Evolutionary conservation across 257 asterid genomes (phyloP), one percentile per base, ranked within the genome.

Genomic region (Asclepias syriaca): DNA sequence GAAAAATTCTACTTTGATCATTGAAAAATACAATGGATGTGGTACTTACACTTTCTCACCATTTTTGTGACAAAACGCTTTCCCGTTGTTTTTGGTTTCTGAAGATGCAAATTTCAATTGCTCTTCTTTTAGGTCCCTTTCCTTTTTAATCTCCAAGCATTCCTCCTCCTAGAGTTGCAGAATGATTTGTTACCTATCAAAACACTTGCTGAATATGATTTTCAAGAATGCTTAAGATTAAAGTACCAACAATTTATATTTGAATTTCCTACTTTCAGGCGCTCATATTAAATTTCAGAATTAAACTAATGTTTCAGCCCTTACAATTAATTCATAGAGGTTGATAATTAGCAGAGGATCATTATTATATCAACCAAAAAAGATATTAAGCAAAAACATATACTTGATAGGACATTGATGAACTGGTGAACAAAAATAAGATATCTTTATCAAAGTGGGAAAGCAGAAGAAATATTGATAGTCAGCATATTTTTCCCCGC

Each of bases 121-220:
- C 85, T 84, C 82, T 86, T 84, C 86, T 79, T 86, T 86, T 72
- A 78, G 78, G 68, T 78, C 87, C 65, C 83, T 82, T 78, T 80
- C 88, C 79, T 74, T 85, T 75, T 87, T 84, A 63, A 87, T 87
- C 49, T 81, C 81, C 65, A 60, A 74, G 75, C 93, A 82, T 74
- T 92, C 96, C 79, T 82, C 79, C 86, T 90, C 96, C 96, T 89
- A 87, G 80, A 85, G 72, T 55, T 79, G 79, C 70, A 78, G 57
- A 79, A 74, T 70, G 51, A 76, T 65, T 65, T 39, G 57, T 71
- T 74, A 66, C 74, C 77, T 51, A 78, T 56, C 61, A 75, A 72
- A 72, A 43, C 55, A 54, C 29, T 66, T 57, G 18, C 54, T 54
- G 71, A 54, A 69, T 43, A 61, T 53, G 72, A 19, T 73, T 73